Evolutionary conservation across 352 stramenopile species (phyloP).

Genomic region (Saprolegnia diclina): DNA sequence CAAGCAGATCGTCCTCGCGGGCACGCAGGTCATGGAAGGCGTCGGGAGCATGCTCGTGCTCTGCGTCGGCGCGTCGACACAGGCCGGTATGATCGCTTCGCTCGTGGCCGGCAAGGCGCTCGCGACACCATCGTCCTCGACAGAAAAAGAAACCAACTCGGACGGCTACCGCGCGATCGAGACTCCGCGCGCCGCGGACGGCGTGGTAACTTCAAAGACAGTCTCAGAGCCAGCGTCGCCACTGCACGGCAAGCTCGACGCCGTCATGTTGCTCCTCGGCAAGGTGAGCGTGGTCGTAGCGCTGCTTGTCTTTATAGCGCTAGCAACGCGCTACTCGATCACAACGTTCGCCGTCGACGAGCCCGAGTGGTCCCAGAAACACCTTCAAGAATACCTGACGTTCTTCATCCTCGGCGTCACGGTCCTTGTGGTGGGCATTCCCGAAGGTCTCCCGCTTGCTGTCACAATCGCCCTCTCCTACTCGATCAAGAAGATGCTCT

Average conservation of each 20-base stretch:
- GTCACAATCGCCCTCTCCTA: slow-evolving; percentile 87
- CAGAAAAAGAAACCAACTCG: too few relatives aligned
- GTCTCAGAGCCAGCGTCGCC: slow-evolving; percentile 45
- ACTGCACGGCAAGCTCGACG: slow-evolving; percentile 81
- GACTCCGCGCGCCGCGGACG: slow-evolving; percentile 34
- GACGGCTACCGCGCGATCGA: too few relatives aligned
- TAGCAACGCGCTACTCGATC: slow-evolving; percentile 66
- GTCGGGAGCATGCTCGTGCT: slow-evolving; percentile 90
- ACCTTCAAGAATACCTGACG: slow-evolving; percentile 58
- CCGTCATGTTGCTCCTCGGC: slow-evolving; percentile 72
- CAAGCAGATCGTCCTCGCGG: slow-evolving; percentile 92
- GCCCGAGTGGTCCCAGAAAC: slow-evolving; percentile 51
- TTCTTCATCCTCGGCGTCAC: slow-evolving; percentile 86
- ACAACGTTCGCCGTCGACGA: slow-evolving; percentile 43
- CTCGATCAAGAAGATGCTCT: slow-evolving; percentile 93
- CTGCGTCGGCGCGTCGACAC: slow-evolving; percentile 88
- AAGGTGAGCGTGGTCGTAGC: slow-evolving; percentile 70
- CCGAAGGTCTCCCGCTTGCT: slow-evolving; percentile 93
- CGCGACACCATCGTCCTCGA: too few relatives aligned
- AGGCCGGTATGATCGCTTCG: slow-evolving; percentile 91
- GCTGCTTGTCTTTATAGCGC: slow-evolving; percentile 71
- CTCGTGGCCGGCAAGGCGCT: slow-evolving; percentile 81
- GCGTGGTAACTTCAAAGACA: slow-evolving; percentile 23
- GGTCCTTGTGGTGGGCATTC: slow-evolving; percentile 96
- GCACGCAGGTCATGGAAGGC: slow-evolving; percentile 91